Evolutionary conservation across 2,329 filamentous ascomycete species (phyloP), one percentile per base, ranked within the genome.

Genomic region (Diaporthe batatas): DNA sequence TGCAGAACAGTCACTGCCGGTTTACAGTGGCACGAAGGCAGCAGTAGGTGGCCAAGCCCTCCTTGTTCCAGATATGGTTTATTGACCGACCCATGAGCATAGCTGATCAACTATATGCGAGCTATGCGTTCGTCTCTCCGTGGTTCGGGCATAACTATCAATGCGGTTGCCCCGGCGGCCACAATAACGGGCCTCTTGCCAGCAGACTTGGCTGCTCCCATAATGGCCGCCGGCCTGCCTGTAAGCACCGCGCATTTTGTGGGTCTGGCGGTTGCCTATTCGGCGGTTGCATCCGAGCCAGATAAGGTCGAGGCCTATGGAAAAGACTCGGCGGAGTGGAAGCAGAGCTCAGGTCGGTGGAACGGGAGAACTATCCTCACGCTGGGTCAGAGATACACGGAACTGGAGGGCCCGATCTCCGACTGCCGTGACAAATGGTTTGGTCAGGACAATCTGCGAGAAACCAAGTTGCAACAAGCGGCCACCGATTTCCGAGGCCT

Each of bases 81-180:
- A 2, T 3, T 25, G 21, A 21, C 44, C 34, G 21, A 21, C 44
- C 34, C 18, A 65, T 51, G 2, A 8, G 14, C 3, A 39, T 16
- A 67, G 62, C 12, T 67, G 32, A 67, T 67, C 7, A 67, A 67
- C n/a, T 67, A 67, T 8, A 75, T 84, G 7, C 78, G 82, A 8
- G 75, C 81, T 2, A 76, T 84, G 36, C 77, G 81, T 4, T 77
- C 80, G 0, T 72, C 76, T 0, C 49, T 81, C 5, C 53, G 64
- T 14, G 49, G 67, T 6, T 72, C 80, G 44, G 73, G 77, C 51
- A 80, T 81, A 70, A 82, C 83, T 25, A 84, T 84, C 77, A 83
- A 83, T 58, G 77, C 73, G 3, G 82, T 84, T 18, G 82, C 82
- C 0, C 82, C 83, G 0, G 80, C 80, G 0, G 81, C 80, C 1